Conservation (phyloP, 1,284 basidiomycete species). For the Phenoliferia sp. region DNA sequence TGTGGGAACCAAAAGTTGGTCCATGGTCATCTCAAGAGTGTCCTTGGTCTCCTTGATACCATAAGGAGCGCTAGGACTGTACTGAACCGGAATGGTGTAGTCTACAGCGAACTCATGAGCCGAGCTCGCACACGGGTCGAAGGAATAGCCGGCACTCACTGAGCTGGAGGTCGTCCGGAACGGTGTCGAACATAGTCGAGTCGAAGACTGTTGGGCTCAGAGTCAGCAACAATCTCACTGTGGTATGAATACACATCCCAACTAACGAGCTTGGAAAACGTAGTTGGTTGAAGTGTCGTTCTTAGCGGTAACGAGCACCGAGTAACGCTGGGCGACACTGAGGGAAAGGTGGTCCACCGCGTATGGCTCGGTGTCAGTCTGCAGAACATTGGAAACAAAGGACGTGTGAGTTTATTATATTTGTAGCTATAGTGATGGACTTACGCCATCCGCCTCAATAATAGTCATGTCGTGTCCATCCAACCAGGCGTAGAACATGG, state of each 20-base stretch:
- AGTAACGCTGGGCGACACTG: conserved; percentile 88
- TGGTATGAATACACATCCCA: neutral
- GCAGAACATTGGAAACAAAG: neutral
- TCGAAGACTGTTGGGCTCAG: conserved; percentile 60
- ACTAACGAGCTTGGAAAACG: conserved; percentile 60
- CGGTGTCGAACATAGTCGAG: conserved; percentile 70
- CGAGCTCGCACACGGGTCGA: neutral
- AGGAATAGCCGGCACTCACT: conserved; percentile 51
- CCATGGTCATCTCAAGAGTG: conserved; percentile 51
- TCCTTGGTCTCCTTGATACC: conserved; percentile 53
- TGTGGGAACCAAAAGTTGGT: conserved; percentile 59
- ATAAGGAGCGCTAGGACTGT: conserved; percentile 50
- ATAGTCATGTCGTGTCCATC: conserved; percentile 85
- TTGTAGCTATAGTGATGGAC: conserved; percentile 36
- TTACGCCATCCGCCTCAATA: conserved; percentile 80
- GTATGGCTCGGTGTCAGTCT: conserved; percentile 71
- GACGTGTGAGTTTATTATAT: neutral
- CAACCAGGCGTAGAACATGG: conserved; percentile 78
- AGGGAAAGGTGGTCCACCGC: conserved; percentile 65
- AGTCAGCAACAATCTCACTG: neutral
- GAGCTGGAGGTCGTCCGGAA: conserved; percentile 64
- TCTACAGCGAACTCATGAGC: conserved; percentile 47
- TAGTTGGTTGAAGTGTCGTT: conserved; percentile 80
- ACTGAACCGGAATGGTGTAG: conserved; percentile 62
- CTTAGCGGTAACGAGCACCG: conserved; percentile 79